Percentiles rank a stretch among this genome's conserved stretches.
These are phyloP conservation scores for Corymbia calophylla DNA, from an alignment of 441 rosid genomes.

Conservation along the genomic window DNA sequence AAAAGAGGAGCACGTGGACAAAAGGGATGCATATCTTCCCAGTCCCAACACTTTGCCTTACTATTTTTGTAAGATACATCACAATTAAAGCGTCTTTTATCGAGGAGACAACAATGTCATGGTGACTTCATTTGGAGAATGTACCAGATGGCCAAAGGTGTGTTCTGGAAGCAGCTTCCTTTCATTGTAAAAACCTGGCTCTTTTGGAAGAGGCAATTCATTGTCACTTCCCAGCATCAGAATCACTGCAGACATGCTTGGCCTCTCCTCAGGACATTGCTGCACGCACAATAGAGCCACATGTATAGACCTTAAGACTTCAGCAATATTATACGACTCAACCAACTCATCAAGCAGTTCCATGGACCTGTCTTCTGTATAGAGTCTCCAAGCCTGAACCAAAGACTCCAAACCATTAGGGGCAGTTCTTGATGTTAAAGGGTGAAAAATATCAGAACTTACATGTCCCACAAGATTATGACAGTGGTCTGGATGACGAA, in stretches of 20 bases:
- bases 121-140: neutral
- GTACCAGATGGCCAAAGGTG: neutral
- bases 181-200: conserved; percentile 13
- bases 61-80: neutral
- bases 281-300: conserved; percentile 13
- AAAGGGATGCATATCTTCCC: neutral
- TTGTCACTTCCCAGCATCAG: conserved; percentile 4
- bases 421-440: neutral
- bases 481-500: conserved; percentile 2
- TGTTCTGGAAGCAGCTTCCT: neutral
- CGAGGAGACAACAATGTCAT: neutral
- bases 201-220: conserved; percentile 13
- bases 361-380: neutral
- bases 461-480: conserved; percentile 2
- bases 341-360: conserved; percentile 4
- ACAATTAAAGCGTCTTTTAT: neutral
- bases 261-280: conserved; percentile 9
- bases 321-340: neutral
- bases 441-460: neutral
- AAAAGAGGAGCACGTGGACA: neutral
- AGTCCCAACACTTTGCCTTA: neutral
- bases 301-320: conserved; percentile 8
- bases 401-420: neutral
- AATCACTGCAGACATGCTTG: neutral
- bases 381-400: conserved; percentile 14